phyloP scores from a whole-genome alignment of 371 early-diverging fungal species.

The Caulochytrium protostelioides region DNA sequence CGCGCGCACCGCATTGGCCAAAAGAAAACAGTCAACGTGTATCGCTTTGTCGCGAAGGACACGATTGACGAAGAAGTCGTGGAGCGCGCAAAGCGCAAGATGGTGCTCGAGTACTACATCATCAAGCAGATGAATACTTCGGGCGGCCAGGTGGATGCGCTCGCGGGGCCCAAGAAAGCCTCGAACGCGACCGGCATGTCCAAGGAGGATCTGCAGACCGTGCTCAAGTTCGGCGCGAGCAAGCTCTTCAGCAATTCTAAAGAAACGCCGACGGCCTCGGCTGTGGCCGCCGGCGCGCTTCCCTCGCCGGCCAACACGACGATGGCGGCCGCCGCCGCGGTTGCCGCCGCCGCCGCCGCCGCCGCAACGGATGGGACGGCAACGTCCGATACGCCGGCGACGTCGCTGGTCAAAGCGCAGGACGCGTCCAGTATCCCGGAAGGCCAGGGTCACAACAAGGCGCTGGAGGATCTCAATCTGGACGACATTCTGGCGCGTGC shows the following conservation, averaged over 20 bases:
- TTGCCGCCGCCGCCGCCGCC: background rate
- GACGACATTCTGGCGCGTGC: conserved; percentile 87
- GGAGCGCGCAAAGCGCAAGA: conserved; percentile 92
- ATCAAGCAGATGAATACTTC: conserved; percentile 96
- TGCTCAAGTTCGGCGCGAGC: conserved; percentile 92
- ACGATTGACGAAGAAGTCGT: conserved; percentile 97
- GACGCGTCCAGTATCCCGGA: conserved; percentile 22
- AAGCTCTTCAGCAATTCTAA: conserved; percentile 52
- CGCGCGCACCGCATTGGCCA: conserved; percentile 96
- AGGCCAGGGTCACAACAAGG: conserved; percentile 26
- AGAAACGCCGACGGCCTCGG: background rate
- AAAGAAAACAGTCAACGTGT: conserved; percentile 92
- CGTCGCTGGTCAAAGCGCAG: no score
- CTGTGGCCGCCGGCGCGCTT: background rate
- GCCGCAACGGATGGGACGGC: background rate
- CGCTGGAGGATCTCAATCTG: conserved; percentile 74
- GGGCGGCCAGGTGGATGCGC: conserved; percentile 41
- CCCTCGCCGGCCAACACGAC: background rate
- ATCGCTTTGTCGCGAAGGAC: conserved; percentile 90
- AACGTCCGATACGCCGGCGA: no score
- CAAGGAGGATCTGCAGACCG: conserved; percentile 68
- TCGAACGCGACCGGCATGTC: conserved; percentile 15
- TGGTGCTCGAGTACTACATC: conserved; percentile 93
- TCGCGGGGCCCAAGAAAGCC: no score
- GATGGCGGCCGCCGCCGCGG: conserved; percentile 1